Evolutionary conservation across 2,329 filamentous ascomycete species (phyloP), one percentile per base, ranked within the genome.

Genomic region (Colletotrichum sp.): DNA sequence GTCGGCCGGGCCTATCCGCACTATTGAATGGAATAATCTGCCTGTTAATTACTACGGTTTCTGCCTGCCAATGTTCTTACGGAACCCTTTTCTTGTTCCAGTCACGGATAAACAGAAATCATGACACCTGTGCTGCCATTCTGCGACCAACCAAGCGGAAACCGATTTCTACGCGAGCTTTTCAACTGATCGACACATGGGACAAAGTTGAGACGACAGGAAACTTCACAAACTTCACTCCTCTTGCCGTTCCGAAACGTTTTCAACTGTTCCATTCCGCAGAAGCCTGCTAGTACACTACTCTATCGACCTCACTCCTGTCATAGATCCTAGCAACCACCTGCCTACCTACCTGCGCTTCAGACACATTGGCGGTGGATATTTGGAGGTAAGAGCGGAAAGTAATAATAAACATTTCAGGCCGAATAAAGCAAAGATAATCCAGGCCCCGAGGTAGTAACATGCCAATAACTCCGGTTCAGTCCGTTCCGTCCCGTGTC

Each of bases 231-330:
- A 13, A 8, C 16, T 39, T 18, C 21, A 32, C 44, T 21, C 44
- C 44, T 13, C n/a, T 52, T 21, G 44, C 5, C 52, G 59, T n/a
- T 21, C 32, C 4, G 15, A 15, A 18, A 32, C 55, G 6, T 8
- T 15, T 7, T 36, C 18, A 64, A 10, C 9, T 21, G 59, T 28
- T n/a, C 21, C 8, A 49, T 60, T 32, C 30, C 24, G 73, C 69
- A 72, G 73, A 72, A 68, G 63, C 57, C 69, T 72, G 55, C 69
- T 49, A 60, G 44, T 69, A 60, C 36, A 52, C 74, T 76, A 60
- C 36, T 69, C 74, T 76, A 76, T 66, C 65, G 49, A 64, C 63
- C 63, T 49, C 55, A 64, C 28, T 64, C 69, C 12, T 63, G 63
- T 34, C 63, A 26, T 69, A 34, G 36, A 44, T 32, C 30, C 18